These are phyloP conservation scores for Candida labiduridarum DNA, from an alignment of 1,139 yeast species.

Conservation along the genomic window DNA sequence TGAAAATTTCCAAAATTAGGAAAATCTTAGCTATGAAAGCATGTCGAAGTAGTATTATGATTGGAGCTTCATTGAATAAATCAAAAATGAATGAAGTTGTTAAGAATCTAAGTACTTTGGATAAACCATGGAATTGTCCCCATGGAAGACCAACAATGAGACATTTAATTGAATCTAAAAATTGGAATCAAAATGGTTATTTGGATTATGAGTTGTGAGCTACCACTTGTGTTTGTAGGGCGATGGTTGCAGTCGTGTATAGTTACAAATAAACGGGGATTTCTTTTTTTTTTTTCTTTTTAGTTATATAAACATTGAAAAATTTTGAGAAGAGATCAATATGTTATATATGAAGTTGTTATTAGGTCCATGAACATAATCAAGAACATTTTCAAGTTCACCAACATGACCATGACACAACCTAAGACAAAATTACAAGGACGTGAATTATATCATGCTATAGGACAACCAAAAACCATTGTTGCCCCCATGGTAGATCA, in stretches of 20 bases:
- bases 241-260: background rate
- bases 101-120: slow-evolving; percentile 64
- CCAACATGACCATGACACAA: slow-evolving; percentile 1
- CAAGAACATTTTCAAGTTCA: background rate
- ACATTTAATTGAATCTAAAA: slow-evolving; percentile 65
- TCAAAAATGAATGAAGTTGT: slow-evolving; percentile 71
- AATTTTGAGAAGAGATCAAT: background rate
- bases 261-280: background rate
- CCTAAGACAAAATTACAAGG: slow-evolving; percentile 42
- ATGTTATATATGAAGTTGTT: background rate
- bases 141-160: slow-evolving; percentile 98
- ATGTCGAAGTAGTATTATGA: slow-evolving; percentile 91
- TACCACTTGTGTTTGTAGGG: background rate
- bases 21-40: slow-evolving; percentile 93
- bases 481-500: slow-evolving; percentile 99
- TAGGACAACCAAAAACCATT: slow-evolving; percentile 79
- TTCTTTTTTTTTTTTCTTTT: no score
- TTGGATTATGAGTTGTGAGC: slow-evolving; percentile 13
- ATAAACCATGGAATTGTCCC: slow-evolving; percentile 99
- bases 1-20: slow-evolving; percentile 77
- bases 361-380: background rate
- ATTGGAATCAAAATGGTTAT: slow-evolving; percentile 14
- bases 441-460: slow-evolving; percentile 64
- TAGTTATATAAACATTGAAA: background rate
- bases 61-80: slow-evolving; percentile 68